Conservation (phyloP, 805 yeast species). For the Lachancea kluyveri region DNA sequence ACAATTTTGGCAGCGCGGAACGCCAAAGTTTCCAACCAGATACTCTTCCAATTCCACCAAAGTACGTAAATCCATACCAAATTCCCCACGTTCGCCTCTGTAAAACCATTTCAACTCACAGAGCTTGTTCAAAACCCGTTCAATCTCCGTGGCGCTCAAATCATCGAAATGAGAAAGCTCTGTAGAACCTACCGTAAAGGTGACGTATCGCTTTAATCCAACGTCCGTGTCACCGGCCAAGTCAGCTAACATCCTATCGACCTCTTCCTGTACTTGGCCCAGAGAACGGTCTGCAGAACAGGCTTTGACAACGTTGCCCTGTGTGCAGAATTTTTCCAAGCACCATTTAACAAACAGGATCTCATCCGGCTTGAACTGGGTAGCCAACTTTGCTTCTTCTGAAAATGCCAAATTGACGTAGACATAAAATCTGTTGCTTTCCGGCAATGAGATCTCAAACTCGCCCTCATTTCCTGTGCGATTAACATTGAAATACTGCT, state of each 20-base stretch:
- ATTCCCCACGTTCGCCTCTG: constrained; percentile 16
- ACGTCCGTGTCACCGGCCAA: constrained; percentile 5
- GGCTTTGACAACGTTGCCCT: background rate
- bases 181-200: constrained; percentile 19
- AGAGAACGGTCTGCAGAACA: background rate
- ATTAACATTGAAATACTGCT: no score
- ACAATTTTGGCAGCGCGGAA: constrained; percentile 20
- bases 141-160: constrained; percentile 18
- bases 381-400: constrained; percentile 25
- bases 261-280: constrained; percentile 9
- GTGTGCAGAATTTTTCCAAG: constrained; percentile 13
- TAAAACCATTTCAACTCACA: constrained; percentile 26
- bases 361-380: constrained; percentile 22
- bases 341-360: constrained; percentile 26
- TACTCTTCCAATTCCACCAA: constrained; percentile 24
- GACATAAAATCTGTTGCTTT: constrained; percentile 20
- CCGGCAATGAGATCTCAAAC: constrained; percentile 7
- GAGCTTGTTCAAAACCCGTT: constrained; percentile 14
- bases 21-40: constrained; percentile 12
- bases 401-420: constrained; percentile 21
- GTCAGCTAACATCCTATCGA: constrained; percentile 12
- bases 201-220: constrained; percentile 4
- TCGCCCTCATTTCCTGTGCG: background rate
- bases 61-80: constrained; percentile 23
- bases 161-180: constrained; percentile 14